Evolutionary conservation across 2,329 filamentous ascomycete genomes (phyloP), one percentile per base, ranked within the genome.

Genomic region (Phaeosphaeriaceae sp.): DNA sequence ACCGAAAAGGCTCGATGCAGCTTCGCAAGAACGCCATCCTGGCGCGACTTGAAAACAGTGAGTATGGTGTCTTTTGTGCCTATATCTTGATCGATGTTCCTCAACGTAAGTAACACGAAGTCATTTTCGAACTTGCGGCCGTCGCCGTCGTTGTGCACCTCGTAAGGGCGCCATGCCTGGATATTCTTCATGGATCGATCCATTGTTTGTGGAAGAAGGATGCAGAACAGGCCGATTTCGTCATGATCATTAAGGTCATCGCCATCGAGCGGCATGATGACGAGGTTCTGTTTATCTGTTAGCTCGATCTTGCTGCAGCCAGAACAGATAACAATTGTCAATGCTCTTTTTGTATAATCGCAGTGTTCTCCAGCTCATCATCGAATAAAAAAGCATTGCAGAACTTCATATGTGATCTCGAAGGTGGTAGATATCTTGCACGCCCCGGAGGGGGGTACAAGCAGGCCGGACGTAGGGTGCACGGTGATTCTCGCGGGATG

Each of bases 211-310:
- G 61, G 63, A 13, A 67, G 3, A 47, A 67, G 55, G 24, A 72
- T 70, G 46, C 65, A 65, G 31, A 68, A 70, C 24, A 65, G n/a
- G 0, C 53, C 63, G 10, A 48, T 45, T 2, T 61, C 49, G n/a
- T 63, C 57, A 7, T 61, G 52, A 17, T 63, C 57, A 7, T 63
- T 56, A 7, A 60, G 52, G n/a, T 63, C 57, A 7, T 61, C 54
- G 33, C 52, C 57, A 10, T 56, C 53, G n/a, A 71, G 53, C 0
- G 60, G 59, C 64, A 72, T 61, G 2, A 68, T 56, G 5, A 62
- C 57, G 2, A 67, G 24, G 27, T 62, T 71, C 68, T 70, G 31
- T 7, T 15, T 11, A 45, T 45, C 7, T 20, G 1, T 5, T 3
- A 20, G 67, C 20, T 65, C 53, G 7, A n/a, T n/a, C 25, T 7